A percentile compares a stretch with the other conserved stretches of the same genome.
Evolutionary conservation across 331 rosid species (phyloP).

Genomic region (Malus hybrid): DNA sequence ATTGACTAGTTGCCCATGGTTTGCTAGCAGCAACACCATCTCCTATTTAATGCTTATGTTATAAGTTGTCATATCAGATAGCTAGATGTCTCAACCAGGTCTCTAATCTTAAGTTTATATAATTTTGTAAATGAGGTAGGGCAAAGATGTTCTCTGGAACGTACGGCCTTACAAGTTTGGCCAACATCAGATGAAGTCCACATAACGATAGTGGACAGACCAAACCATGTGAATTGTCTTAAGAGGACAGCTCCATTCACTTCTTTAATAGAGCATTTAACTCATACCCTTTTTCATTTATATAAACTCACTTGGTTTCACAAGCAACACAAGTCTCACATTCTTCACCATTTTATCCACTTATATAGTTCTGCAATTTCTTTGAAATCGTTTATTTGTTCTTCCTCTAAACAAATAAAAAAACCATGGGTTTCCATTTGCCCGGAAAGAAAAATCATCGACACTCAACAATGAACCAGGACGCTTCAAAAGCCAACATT

Average conservation of each 20-base stretch:
- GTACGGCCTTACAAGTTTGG: background rate
- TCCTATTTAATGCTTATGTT: background rate
- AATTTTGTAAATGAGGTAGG: background rate
- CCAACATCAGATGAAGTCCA: background rate
- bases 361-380: background rate
- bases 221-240: slow-evolving; percentile 19
- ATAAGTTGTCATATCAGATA: background rate
- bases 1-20: no score
- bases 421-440: slow-evolving; percentile 29
- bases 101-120: background rate
- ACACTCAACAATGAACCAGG: background rate
- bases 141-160: background rate
- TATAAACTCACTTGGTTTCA: background rate
- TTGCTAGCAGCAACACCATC: background rate
- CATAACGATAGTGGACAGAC: slow-evolving; percentile 6
- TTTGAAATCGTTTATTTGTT: background rate
- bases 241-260: slow-evolving; percentile 1
- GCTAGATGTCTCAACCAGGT: slow-evolving; percentile 12
- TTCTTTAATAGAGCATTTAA: background rate
- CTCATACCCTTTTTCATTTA: background rate
- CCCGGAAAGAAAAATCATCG: background rate
- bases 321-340: background rate
- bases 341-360: background rate
- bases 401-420: background rate
- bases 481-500: background rate